phyloP scores from a whole-genome alignment of 768 basidiomycete genomes.

The Saitozyma podzolica region DNA sequence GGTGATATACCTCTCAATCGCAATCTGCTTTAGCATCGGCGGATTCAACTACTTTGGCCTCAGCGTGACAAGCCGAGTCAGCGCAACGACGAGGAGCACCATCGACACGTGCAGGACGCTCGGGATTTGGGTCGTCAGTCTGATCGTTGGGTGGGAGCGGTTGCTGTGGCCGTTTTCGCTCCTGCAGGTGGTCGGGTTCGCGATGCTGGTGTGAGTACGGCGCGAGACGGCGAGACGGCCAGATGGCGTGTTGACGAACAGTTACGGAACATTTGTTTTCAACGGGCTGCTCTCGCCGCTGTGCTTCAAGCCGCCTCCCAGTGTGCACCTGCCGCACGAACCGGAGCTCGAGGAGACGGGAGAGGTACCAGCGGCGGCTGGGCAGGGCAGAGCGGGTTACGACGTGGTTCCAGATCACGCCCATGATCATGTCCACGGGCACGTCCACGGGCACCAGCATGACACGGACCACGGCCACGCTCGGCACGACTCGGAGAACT shows the following conservation, averaged over 20 bases:
- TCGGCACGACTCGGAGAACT: too few species aligned
- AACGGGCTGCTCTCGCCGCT: conserved; percentile 77
- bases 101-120: conserved; percentile 95
- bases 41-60: conserved; percentile 87
- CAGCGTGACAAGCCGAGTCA: conserved; percentile 88
- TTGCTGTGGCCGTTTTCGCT: conserved; percentile 78
- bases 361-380: conserved; percentile 64
- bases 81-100: conserved; percentile 79
- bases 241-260: conserved; percentile 40
- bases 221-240: neutral
- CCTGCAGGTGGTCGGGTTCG: conserved; percentile 81
- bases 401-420: conserved; percentile 62
- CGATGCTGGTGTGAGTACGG: conserved; percentile 79
- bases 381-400: conserved; percentile 77
- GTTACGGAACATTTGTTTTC: conserved; percentile 93
- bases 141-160: conserved; percentile 86
- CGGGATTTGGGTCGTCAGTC: conserved; percentile 85
- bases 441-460: neutral
- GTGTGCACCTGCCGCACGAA: conserved; percentile 60
- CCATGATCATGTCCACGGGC: neutral
- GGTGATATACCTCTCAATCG: conserved; percentile 68
- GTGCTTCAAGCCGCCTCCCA: conserved; percentile 60
- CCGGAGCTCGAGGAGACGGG: conserved; percentile 79
- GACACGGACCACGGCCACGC: neutral
- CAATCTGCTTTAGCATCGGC: conserved; percentile 73